Evolutionary conservation across 495 filamentous ascomycete genomes (phyloP).

Genomic region (Platismatia glauca): DNA sequence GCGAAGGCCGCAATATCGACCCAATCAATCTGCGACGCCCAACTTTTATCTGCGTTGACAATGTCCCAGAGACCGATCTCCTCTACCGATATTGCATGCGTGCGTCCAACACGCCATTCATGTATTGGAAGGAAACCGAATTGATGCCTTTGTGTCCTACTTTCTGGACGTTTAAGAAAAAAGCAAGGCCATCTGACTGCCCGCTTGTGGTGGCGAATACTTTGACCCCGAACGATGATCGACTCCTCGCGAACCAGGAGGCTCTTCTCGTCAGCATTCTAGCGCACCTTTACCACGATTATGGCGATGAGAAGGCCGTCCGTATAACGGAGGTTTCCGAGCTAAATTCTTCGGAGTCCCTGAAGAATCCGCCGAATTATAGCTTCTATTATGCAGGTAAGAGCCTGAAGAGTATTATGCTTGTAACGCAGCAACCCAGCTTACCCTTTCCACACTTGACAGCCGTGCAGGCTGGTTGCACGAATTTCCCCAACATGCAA

Average conservation of each 20-base stretch:
- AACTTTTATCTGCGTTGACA: not conserved
- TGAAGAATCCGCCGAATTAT: not conserved
- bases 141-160: not conserved
- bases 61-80: not conserved
- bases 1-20: not conserved
- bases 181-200: not conserved
- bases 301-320: too few relatives aligned
- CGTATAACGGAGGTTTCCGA: not conserved
- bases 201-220: not conserved
- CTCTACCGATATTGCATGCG: not conserved
- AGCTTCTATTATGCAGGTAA: slow-evolving; percentile 2
- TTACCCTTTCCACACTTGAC: not conserved
- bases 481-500: not conserved
- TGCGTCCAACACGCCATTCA: not conserved
- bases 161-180: not conserved
- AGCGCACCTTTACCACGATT: not conserved
- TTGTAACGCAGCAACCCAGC: not conserved
- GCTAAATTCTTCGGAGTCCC: not conserved
- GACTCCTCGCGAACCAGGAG: not conserved
- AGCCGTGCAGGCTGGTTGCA: slow-evolving; percentile 6
- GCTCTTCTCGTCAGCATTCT: not conserved
- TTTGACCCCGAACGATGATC: not conserved
- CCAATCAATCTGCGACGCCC: not conserved
- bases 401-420: not conserved
- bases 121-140: not conserved